phyloP scores from a whole-genome alignment of 2,329 filamentous ascomycete species.

The Dryadomyces quercivorus region DNA sequence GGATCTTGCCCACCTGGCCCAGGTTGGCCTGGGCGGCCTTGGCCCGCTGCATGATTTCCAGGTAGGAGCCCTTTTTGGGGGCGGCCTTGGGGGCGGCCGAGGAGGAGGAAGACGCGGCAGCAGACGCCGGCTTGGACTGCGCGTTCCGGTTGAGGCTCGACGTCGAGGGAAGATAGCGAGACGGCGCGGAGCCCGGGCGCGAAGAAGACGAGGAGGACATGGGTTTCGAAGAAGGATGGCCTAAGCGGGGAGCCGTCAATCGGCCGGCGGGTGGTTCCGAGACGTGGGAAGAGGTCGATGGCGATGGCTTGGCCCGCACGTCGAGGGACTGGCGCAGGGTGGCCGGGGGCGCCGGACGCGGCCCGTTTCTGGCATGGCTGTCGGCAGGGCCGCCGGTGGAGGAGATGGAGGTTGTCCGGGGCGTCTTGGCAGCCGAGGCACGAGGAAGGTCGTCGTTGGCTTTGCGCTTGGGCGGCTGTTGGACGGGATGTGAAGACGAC shows the following conservation, averaged over 20 bases:
- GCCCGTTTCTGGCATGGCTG: background rate
- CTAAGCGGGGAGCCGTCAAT: background rate
- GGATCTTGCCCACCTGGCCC: constrained; percentile 57
- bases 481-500: constrained; percentile 16
- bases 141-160: background rate
- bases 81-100: constrained; percentile 33
- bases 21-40: constrained; percentile 51
- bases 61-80: constrained; percentile 62
- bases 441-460: constrained; percentile 35
- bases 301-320: background rate
- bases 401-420: constrained; percentile 20
- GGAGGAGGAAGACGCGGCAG: constrained; percentile 14
- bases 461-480: constrained; percentile 40
- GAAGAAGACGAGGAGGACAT: background rate
- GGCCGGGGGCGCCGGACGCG: background rate
- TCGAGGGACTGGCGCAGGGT: background rate
- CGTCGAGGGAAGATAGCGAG: background rate
- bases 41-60: constrained; percentile 61
- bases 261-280: background rate
- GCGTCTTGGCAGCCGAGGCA: constrained; percentile 27
- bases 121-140: background rate
- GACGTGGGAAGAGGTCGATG: background rate
- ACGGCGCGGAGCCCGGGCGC: background rate
- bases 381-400: background rate
- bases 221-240: background rate